phyloP scores from a whole-genome alignment of 495 filamentous ascomycete species.

The Aspergillus ellipticus region DNA sequence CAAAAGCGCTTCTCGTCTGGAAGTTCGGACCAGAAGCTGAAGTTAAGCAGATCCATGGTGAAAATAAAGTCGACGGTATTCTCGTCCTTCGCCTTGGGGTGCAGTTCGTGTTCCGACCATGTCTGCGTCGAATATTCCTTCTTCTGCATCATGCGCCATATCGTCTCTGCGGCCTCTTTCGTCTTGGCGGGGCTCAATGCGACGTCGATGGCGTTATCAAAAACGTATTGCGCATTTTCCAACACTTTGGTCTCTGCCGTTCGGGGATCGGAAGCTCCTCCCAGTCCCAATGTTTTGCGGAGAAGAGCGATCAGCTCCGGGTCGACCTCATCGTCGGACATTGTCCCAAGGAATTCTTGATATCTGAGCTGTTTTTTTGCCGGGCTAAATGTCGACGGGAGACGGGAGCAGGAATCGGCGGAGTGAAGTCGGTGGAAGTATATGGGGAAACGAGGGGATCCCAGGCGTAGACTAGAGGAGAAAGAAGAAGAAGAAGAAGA shows the following conservation, averaged over 20 bases:
- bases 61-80: slow-evolving; percentile 87
- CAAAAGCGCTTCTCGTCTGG: slow-evolving; percentile 63
- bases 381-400: not conserved
- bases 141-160: slow-evolving; percentile 76
- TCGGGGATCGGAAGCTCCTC: slow-evolving; percentile 48
- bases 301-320: slow-evolving; percentile 83
- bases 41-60: slow-evolving; percentile 94
- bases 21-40: slow-evolving; percentile 86
- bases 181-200: slow-evolving; percentile 73
- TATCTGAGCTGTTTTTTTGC: not conserved
- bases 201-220: slow-evolving; percentile 90
- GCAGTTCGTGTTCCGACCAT: slow-evolving; percentile 88
- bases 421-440: not conserved
- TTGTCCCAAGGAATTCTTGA: slow-evolving; percentile 20
- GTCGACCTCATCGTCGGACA: slow-evolving; percentile 90
- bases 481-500: slow-evolving; percentile 1
- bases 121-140: slow-evolving; percentile 76
- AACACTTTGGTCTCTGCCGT: slow-evolving; percentile 73
- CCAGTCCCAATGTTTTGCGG: slow-evolving; percentile 68
- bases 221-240: slow-evolving; percentile 77
- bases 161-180: slow-evolving; percentile 73
- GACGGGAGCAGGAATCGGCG: not conserved
- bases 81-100: slow-evolving; percentile 75
- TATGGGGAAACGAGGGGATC: not conserved
- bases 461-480: no score